phyloP scores from a whole-genome alignment of 1,139 yeast species.

The Yamadazyma taylorii region DNA sequence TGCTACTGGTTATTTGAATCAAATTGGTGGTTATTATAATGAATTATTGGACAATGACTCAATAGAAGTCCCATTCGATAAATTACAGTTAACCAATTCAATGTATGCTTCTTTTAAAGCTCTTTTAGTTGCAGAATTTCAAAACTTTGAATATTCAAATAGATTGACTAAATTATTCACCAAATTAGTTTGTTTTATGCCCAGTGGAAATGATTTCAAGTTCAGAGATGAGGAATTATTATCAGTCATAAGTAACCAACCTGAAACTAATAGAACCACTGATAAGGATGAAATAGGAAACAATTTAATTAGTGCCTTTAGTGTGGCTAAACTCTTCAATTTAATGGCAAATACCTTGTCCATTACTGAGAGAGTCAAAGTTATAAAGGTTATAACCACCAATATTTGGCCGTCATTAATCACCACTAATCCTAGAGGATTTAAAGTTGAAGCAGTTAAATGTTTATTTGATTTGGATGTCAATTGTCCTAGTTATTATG shows the following conservation, averaged over 20 bases:
- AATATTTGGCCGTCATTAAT: conserved; percentile 49
- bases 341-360: conserved; percentile 28
- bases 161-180: conserved; percentile 42
- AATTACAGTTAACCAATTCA: conserved; percentile 45
- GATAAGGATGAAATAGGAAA: conserved; percentile 12
- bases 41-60: conserved; percentile 17
- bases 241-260: conserved; percentile 26
- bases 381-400: conserved; percentile 26
- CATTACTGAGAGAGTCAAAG: conserved; percentile 27
- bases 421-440: conserved; percentile 44
- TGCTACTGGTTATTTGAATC: conserved; percentile 5
- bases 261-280: conserved; percentile 15
- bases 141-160: conserved; percentile 19
- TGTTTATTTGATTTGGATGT: conserved; percentile 47
- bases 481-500: conserved; percentile 36
- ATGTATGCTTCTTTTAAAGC: conserved; percentile 35
- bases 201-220: conserved; percentile 20
- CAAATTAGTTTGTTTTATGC: conserved; percentile 27
- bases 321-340: conserved; percentile 46
- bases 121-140: conserved; percentile 29
- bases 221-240: conserved; percentile 23
- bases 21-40: conserved; percentile 22
- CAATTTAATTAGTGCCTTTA: conserved; percentile 38
- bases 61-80: conserved; percentile 37
- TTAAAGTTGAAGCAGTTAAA: conserved; percentile 64